A percentile compares a stretch with the other conserved stretches of the same genome.
Conservation (phyloP, 176 grass and related monocot species). For the Carex scoparia region DNA sequence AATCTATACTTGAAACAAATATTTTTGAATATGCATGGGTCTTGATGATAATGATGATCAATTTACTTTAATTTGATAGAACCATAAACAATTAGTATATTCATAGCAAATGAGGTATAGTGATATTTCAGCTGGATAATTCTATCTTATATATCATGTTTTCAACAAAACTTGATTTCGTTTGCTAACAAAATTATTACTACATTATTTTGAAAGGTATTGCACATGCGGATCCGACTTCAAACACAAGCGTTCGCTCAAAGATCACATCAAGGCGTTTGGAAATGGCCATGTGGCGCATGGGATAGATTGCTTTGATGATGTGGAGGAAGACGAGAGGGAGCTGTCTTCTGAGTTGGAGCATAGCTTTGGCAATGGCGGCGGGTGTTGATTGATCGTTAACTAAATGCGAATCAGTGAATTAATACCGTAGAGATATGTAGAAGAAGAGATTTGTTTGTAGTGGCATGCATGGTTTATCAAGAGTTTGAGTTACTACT, state of each 20-base stretch:
- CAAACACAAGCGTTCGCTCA: slow-evolving; percentile 61
- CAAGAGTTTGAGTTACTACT: background rate
- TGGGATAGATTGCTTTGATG: slow-evolving; percentile 47
- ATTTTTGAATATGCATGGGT: no score
- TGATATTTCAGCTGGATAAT: no score
- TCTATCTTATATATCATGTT: no score
- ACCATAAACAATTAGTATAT: no score
- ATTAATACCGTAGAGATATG: background rate
- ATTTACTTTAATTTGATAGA: no score
- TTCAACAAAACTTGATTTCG: no score
- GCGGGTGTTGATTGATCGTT: background rate
- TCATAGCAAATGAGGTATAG: background rate
- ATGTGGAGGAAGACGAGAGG: slow-evolving; percentile 35
- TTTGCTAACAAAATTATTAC: background rate
- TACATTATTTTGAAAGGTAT: slow-evolving; percentile 6
- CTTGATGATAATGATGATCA: no score
- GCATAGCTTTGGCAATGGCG: slow-evolving; percentile 1
- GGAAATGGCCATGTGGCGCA: slow-evolving; percentile 43
- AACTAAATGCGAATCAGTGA: background rate
- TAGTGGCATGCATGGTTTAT: background rate
- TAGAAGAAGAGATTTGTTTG: background rate
- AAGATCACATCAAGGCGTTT: slow-evolving; percentile 54
- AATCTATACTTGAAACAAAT: background rate
- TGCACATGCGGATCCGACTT: slow-evolving; percentile 60
- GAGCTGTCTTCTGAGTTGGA: background rate